Evolutionary conservation across 2,329 filamentous ascomycete species (phyloP).

Genomic region (Epichloe hybrida): DNA sequence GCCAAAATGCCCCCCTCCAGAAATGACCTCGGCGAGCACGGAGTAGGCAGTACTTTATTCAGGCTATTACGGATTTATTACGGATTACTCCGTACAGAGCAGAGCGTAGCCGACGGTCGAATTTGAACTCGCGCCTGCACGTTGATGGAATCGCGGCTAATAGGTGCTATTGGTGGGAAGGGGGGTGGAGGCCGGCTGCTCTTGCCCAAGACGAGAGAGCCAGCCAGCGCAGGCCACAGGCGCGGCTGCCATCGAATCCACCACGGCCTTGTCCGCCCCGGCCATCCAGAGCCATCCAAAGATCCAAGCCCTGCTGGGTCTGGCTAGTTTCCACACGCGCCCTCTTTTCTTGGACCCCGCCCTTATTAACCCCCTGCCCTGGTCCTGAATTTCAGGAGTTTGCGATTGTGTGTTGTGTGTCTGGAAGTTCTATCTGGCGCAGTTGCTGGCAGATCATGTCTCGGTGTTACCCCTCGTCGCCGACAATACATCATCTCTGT

Average conservation of each 20-base stretch:
- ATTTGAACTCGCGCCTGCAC: too few relatives aligned
- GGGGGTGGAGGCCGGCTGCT: background rate
- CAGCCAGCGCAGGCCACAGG: background rate
- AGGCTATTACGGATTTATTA: background rate
- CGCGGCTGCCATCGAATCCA: background rate
- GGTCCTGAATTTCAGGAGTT: constrained; percentile 4
- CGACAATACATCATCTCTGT: background rate
- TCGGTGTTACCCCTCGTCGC: constrained; percentile 14
- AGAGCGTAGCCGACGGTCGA: too few relatives aligned
- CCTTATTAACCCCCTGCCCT: constrained; percentile 1
- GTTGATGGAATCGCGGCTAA: too few relatives aligned
- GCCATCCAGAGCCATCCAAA: background rate
- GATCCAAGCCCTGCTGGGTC: background rate
- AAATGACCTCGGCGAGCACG: background rate
- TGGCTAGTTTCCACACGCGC: background rate
- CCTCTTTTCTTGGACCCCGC: constrained; percentile 1
- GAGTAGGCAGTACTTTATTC: background rate
- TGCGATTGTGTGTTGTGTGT: background rate
- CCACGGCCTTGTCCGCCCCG: background rate
- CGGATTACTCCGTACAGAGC: too few relatives aligned
- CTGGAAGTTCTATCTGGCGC: background rate
- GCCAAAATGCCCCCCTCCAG: background rate
- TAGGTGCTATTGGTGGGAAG: too few relatives aligned
- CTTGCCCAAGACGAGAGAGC: constrained; percentile 4
- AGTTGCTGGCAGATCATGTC: constrained; percentile 24